Evolutionary conservation across 2,329 filamentous ascomycete genomes (phyloP).

Genomic region (Xylaria polymorpha): DNA sequence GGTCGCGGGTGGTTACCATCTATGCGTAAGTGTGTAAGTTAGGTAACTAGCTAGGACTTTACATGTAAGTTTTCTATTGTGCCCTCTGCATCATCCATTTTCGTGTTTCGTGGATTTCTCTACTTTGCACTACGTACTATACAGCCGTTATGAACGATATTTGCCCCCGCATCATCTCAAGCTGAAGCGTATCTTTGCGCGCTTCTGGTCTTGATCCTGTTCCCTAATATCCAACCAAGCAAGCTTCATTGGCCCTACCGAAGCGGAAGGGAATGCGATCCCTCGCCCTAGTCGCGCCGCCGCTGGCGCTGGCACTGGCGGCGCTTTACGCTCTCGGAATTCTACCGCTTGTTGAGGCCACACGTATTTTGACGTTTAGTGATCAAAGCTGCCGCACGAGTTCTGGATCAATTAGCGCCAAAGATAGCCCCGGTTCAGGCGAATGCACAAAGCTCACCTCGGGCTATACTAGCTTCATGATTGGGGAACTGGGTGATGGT

Average conservation of each 20-base stretch:
- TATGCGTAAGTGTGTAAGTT: background rate
- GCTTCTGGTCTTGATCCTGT: constrained; percentile 1
- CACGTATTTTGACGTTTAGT: constrained; percentile 24
- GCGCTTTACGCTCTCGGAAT: constrained; percentile 14
- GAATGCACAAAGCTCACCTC: constrained; percentile 24
- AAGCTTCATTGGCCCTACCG: background rate
- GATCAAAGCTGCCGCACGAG: constrained; percentile 19
- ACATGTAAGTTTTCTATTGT: background rate
- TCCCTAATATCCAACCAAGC: background rate
- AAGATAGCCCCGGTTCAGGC: constrained; percentile 28
- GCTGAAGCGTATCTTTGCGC: constrained; percentile 3
- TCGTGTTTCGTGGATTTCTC: background rate
- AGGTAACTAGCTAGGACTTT: no score
- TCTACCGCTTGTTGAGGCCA: constrained; percentile 8
- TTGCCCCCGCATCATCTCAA: constrained; percentile 1
- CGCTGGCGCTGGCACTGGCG: constrained; percentile 7
- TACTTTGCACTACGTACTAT: background rate
- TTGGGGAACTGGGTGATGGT: constrained; percentile 19
- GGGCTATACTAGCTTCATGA: constrained; percentile 29
- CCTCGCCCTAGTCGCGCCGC: constrained; percentile 9
- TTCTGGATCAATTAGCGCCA: constrained; percentile 1
- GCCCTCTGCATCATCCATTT: background rate
- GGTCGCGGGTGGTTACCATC: background rate
- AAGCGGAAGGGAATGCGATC: constrained; percentile 20
- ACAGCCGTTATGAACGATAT: background rate